A percentile compares a stretch with the other conserved stretches of the same genome.
phyloP scores from a whole-genome alignment of 805 yeast genomes.

The Yamadazyma olivae region DNA sequence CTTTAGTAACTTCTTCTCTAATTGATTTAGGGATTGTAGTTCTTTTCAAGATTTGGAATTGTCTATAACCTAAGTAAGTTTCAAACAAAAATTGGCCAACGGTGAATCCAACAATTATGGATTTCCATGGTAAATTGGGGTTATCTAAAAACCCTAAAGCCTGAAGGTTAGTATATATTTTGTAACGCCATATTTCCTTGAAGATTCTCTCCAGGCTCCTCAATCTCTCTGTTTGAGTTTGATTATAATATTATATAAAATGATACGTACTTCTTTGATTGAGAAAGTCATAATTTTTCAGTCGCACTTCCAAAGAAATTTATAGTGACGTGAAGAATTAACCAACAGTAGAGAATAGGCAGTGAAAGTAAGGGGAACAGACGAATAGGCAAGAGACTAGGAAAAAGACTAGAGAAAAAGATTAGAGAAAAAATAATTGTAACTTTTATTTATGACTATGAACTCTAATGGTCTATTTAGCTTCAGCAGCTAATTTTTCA shows the following conservation, averaged over 20 bases:
- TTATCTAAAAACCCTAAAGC: conserved; percentile 56
- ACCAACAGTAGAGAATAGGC: too few species aligned
- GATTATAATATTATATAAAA: too few species aligned
- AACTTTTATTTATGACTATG: conserved; percentile 2
- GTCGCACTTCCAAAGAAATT: neutral
- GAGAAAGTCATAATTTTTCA: neutral
- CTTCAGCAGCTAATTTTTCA: conserved; percentile 96
- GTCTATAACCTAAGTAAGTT: conserved; percentile 70
- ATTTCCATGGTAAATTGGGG: conserved; percentile 78
- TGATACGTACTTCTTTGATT: conserved; percentile 1
- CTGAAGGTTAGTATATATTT: conserved; percentile 14
- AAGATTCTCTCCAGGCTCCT: too few species aligned
- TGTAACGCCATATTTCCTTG: neutral
- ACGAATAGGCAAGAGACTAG: neutral
- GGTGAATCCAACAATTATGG: conserved; percentile 68
- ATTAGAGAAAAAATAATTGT: too few species aligned
- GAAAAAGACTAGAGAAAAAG: too few species aligned
- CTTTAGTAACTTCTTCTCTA: conserved; percentile 62
- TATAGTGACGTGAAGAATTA: neutral
- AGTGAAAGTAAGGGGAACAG: neutral
- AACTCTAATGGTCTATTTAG: conserved; percentile 21
- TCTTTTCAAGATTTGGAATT: conserved; percentile 60
- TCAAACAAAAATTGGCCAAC: conserved; percentile 75
- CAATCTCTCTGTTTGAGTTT: too few species aligned
- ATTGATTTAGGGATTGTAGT: conserved; percentile 65